Conservation (phyloP, 176 grass and related monocot species). For the Paspalum vaginatum region DNA sequence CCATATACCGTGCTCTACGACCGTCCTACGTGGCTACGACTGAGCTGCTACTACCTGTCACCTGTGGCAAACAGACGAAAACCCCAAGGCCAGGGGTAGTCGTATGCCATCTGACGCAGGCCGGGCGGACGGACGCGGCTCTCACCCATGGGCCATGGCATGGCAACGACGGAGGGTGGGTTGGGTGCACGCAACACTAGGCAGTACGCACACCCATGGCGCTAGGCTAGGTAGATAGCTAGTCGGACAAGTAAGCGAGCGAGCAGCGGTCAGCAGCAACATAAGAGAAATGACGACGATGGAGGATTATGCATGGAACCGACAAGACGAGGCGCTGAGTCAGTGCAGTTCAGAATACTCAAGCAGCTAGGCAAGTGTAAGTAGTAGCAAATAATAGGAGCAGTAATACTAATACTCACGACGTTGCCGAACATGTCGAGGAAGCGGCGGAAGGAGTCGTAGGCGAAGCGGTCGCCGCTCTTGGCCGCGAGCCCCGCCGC, state of each 20-base stretch:
- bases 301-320: neutral
- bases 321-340: neutral
- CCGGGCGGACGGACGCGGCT: neutral
- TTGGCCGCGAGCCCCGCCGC: slow-evolving; percentile 70
- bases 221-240: neutral
- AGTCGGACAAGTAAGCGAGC: neutral
- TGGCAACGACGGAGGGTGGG: neutral
- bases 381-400: neutral
- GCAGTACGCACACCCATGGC: neutral
- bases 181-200: slow-evolving; percentile 8
- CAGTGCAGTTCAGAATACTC: too few species aligned
- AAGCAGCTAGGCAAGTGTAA: too few species aligned
- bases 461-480: slow-evolving; percentile 95
- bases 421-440: slow-evolving; percentile 99
- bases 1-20: neutral
- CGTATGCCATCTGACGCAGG: too few species aligned
- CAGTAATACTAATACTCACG: slow-evolving; percentile 49
- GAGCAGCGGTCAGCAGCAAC: neutral
- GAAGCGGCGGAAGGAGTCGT: slow-evolving; percentile 93
- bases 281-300: neutral
- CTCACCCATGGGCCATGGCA: neutral
- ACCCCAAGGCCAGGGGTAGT: neutral
- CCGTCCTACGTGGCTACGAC: neutral
- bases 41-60: neutral
- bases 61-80: neutral